Percentiles rank a stretch among this genome's conserved stretches.
These are phyloP conservation scores for Solioccasus polychromus DNA, from an alignment of 768 basidiomycete genomes.

Conservation along the genomic window DNA sequence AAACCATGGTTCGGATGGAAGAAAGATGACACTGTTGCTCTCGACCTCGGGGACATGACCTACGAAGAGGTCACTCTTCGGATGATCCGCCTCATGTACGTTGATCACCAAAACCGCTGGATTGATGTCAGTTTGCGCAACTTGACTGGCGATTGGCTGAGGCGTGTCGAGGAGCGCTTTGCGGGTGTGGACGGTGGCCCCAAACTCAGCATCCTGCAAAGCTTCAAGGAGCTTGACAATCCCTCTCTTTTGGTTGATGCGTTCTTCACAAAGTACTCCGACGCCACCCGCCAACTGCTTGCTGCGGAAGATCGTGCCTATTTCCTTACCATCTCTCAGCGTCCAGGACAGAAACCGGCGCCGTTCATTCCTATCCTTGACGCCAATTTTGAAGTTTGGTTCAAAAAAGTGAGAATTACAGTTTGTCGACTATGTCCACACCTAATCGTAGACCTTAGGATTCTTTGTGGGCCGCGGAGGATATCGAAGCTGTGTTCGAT, in stretches of 20 bases:
- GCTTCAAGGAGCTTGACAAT: conserved; percentile 80
- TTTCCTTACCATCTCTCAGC: conserved; percentile 94
- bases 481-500: conserved; percentile 98
- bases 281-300: conserved; percentile 81
- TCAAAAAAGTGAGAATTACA: conserved; percentile 80
- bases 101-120: conserved; percentile 89
- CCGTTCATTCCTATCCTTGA: conserved; percentile 98
- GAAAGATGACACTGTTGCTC: conserved; percentile 82
- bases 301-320: conserved; percentile 92
- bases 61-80: conserved; percentile 94
- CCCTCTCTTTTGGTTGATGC: conserved; percentile 71
- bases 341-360: conserved; percentile 96
- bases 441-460: conserved; percentile 50
- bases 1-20: conserved; percentile 99
- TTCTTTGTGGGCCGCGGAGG: conserved; percentile 96
- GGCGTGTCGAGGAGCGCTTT: conserved; percentile 93
- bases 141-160: conserved; percentile 93
- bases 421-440: not conserved
- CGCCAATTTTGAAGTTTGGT: conserved; percentile 95
- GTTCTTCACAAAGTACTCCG: conserved; percentile 85
- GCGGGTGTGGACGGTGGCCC: conserved; percentile 80
- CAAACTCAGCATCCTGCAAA: conserved; percentile 83
- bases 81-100: conserved; percentile 93
- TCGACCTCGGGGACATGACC: conserved; percentile 94
- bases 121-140: conserved; percentile 89